These are phyloP conservation scores for Candida vartiovaarae DNA, from an alignment of 805 yeast species.

Conservation along the genomic window DNA sequence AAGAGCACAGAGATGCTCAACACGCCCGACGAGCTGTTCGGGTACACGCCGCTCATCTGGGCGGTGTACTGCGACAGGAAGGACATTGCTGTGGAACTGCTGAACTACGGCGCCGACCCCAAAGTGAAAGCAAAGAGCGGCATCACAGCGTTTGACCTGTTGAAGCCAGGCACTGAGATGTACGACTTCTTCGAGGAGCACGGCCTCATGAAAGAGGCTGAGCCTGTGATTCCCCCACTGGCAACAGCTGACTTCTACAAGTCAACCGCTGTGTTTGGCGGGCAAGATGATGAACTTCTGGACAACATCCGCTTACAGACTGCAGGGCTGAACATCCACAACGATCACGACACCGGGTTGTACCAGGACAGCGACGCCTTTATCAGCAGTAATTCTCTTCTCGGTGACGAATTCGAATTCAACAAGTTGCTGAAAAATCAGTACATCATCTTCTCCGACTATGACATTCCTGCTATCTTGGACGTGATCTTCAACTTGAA, in stretches of 20 bases:
- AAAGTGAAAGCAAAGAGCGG: constrained; percentile 35
- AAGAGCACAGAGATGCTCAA: constrained; percentile 8
- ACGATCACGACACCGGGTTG: constrained; percentile 19
- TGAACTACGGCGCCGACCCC: constrained; percentile 58
- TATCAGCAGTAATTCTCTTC: constrained; percentile 9
- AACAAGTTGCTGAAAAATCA: constrained; percentile 48
- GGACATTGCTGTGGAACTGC: constrained; percentile 45
- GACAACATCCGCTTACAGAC: constrained; percentile 33
- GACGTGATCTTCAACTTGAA: constrained; percentile 54
- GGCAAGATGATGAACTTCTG: constrained; percentile 26
- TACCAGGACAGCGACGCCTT: constrained; percentile 17
- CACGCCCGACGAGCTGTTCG: constrained; percentile 37
- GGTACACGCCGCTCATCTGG: constrained; percentile 81
- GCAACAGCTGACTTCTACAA: constrained; percentile 14
- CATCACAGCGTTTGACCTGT: constrained; percentile 47
- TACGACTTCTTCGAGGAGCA: constrained; percentile 53
- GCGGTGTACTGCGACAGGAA: constrained; percentile 59
- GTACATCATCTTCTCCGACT: constrained; percentile 54
- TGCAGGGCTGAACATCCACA: constrained; percentile 22
- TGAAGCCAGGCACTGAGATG: constrained; percentile 49
- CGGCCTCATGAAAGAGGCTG: constrained; percentile 26
- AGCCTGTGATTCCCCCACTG: neutral
- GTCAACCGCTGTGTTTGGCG: constrained; percentile 6
- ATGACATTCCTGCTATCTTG: constrained; percentile 67
- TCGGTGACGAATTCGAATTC: constrained; percentile 43